Evolutionary conservation across 192 early-diverging fungal genomes (phyloP).

Genomic region (Podila epigama): DNA sequence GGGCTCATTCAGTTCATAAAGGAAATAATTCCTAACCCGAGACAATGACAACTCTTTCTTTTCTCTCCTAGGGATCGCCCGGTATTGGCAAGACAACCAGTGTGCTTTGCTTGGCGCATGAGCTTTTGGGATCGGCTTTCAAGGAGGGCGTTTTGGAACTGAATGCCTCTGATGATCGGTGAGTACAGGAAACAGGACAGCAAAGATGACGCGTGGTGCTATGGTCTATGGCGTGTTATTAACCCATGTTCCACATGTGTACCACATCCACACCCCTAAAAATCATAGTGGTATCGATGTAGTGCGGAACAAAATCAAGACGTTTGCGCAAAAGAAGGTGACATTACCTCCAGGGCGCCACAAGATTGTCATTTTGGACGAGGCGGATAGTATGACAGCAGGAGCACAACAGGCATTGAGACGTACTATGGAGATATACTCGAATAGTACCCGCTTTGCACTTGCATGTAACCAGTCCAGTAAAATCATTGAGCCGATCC

Average conservation of each 20-base stretch:
- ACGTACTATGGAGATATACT: slow-evolving; percentile 98
- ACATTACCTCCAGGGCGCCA: slow-evolving; percentile 87
- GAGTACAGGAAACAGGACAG: background rate
- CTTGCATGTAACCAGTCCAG: slow-evolving; percentile 95
- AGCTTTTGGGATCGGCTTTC: slow-evolving; percentile 81
- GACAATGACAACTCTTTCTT: background rate
- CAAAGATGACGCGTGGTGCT: background rate
- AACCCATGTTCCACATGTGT: too few species aligned
- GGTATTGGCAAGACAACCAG: slow-evolving; percentile 99
- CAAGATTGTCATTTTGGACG: slow-evolving; percentile 95
- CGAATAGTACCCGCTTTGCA: slow-evolving; percentile 94
- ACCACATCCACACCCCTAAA: background rate
- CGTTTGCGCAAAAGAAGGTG: slow-evolving; percentile 99
- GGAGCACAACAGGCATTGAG: slow-evolving; percentile 97
- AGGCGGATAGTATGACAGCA: slow-evolving; percentile 99
- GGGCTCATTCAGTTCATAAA: too few species aligned
- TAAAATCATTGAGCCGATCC: slow-evolving; percentile 99
- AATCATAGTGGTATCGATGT: slow-evolving; percentile 91
- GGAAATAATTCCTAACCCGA: background rate
- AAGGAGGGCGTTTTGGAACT: slow-evolving; percentile 97
- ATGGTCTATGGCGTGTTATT: background rate
- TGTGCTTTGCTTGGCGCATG: slow-evolving; percentile 91
- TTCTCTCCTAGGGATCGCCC: slow-evolving; percentile 84
- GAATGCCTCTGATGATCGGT: slow-evolving; percentile 99
- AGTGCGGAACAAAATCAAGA: slow-evolving; percentile 95